Conservation (phyloP, 345 rosid genomes). For the Cardamine resedifolia region DNA sequence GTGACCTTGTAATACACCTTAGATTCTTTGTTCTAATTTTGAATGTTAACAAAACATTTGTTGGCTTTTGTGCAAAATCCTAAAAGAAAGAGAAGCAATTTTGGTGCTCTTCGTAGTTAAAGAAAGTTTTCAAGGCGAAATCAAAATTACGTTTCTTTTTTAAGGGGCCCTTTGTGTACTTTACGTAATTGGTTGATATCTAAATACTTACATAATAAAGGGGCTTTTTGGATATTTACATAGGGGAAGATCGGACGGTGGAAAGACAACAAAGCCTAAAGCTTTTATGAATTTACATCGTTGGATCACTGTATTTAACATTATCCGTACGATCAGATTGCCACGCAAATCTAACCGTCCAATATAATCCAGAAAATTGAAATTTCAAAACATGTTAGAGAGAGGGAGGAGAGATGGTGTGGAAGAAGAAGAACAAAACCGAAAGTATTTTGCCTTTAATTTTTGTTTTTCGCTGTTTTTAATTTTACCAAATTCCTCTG, state of each 20-base stretch:
- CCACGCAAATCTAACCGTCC: conserved; percentile 56
- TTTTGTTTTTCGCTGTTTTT: conserved; percentile 18
- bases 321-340: conserved; percentile 46
- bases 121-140: not conserved
- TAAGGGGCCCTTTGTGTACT: not conserved
- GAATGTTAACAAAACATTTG: conserved; percentile 10
- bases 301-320: conserved; percentile 40
- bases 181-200: not conserved
- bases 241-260: conserved; percentile 50
- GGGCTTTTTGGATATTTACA: conserved; percentile 1
- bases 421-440: conserved; percentile 42
- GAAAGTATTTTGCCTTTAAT: conserved; percentile 25
- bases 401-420: conserved; percentile 69
- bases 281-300: conserved; percentile 57
- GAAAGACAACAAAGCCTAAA: conserved; percentile 8
- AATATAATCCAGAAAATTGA: conserved; percentile 58
- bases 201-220: not conserved
- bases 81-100: not conserved
- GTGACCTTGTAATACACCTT: conserved; percentile 22
- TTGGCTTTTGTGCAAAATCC: not conserved
- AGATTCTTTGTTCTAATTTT: conserved; percentile 24
- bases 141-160: not conserved
- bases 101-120: not conserved
- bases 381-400: conserved; percentile 87
- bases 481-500: conserved; percentile 6